A percentile compares a stretch with the other conserved stretches of the same genome.
phyloP scores from a whole-genome alignment of 2,329 filamentous ascomycete species.

The Neurospora crassa region DNA sequence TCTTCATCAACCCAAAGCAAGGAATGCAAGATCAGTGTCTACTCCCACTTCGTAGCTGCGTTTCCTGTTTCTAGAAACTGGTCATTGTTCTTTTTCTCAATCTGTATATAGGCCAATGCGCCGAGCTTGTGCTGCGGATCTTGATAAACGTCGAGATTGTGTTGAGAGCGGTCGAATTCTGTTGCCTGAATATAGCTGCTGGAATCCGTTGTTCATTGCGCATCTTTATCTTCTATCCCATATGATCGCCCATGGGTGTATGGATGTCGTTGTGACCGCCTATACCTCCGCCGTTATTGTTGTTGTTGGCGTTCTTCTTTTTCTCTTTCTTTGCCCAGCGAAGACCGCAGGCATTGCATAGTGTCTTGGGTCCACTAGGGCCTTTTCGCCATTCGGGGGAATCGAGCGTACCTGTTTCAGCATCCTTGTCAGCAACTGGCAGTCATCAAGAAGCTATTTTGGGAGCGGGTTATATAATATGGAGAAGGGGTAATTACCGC shows the following conservation, averaged over 20 bases:
- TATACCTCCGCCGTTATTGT: constrained; percentile 1
- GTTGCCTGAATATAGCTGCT: not conserved
- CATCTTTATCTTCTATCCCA: not conserved
- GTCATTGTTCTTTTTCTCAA: not conserved
- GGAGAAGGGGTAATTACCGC: constrained; percentile 42
- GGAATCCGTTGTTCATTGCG: not conserved
- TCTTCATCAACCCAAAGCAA: not conserved
- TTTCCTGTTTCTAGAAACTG: not conserved
- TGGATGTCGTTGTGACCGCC: not conserved
- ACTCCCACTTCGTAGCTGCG: not conserved
- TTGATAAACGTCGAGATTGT: not conserved
- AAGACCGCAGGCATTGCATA: constrained; percentile 89
- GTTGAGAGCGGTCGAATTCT: not conserved
- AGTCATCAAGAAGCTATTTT: not conserved
- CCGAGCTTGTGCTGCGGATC: not conserved
- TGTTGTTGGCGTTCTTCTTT: constrained; percentile 38
- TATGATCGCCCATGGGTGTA: not conserved
- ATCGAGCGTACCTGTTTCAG: constrained; percentile 59
- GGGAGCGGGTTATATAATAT: not conserved
- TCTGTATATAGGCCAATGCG: not conserved
- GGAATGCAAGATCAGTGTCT: not conserved
- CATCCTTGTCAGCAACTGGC: not conserved
- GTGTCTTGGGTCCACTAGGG: constrained; percentile 81
- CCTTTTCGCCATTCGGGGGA: constrained; percentile 96
- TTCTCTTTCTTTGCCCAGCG: constrained; percentile 76